Conservation (phyloP, 352 stramenopile genomes). For the Phytophthora sojae region DNA sequence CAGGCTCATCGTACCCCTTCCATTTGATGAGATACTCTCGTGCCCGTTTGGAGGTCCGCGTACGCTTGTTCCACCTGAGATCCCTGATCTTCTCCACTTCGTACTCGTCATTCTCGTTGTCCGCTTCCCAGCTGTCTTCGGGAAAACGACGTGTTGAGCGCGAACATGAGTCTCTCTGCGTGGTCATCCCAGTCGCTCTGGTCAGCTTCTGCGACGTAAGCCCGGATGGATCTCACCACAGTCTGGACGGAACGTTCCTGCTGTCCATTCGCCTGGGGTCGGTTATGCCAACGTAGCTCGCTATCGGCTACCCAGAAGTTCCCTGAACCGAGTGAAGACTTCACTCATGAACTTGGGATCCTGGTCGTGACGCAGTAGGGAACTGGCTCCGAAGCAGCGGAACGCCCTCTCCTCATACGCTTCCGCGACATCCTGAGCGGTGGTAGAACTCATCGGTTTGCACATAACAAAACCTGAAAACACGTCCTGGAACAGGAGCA, state of each 20-base stretch:
- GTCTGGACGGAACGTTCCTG: slow-evolving; percentile 26
- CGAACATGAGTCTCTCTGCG: too few species aligned
- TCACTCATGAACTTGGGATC: slow-evolving; percentile 37
- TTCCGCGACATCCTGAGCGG: slow-evolving; percentile 26
- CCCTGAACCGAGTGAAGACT: slow-evolving; percentile 32
- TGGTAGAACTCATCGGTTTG: slow-evolving; percentile 3
- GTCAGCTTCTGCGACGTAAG: too few species aligned
- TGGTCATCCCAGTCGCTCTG: too few species aligned
- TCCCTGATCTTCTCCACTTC: too few species aligned
- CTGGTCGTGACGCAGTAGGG: slow-evolving; percentile 26
- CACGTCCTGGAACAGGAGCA: slow-evolving; percentile 8
- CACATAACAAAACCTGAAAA: slow-evolving; percentile 25
- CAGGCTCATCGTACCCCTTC: too few species aligned
- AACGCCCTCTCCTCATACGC: slow-evolving; percentile 34
- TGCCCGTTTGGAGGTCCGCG: too few species aligned
- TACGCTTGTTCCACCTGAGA: too few species aligned
- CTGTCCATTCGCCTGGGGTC: slow-evolving; percentile 43
- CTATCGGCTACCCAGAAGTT: slow-evolving; percentile 27
- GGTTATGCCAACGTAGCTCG: slow-evolving; percentile 38
- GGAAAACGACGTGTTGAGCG: too few species aligned
- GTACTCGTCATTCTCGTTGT: too few species aligned
- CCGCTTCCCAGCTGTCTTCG: too few species aligned
- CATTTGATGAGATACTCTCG: too few species aligned
- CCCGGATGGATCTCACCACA: too few species aligned
- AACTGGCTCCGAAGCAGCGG: slow-evolving; percentile 31